Evolutionary conservation across 2,329 filamentous ascomycete genomes (phyloP), one percentile per base, ranked within the genome.

Genomic region (Diaporthe helianthi): DNA sequence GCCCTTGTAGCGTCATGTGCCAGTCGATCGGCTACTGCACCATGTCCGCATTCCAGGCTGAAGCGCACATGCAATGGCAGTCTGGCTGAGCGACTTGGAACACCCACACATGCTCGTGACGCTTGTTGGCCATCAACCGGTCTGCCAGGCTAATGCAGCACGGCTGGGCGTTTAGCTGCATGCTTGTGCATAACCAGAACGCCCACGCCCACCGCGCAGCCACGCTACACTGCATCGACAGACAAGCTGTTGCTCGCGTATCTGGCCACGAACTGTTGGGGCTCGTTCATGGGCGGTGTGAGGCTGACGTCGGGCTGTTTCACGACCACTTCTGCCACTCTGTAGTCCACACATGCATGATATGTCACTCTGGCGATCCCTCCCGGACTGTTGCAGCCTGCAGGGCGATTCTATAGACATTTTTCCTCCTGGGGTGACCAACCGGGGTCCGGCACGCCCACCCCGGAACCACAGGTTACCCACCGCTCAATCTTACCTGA

Each of bases 261-360:
- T 36, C 64, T 66, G n/a, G 19, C n/a, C 51, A 66, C 36, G 64
- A 55, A 55, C 64, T 29, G 64, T n/a, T 66, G 64, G 64, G 41
- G 64, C 19, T 65, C 15, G 64, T 66, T 49, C 29, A 49, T 19
- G 41, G 41, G 26, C 41, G 24, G 24, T 44, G 12, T 47, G 31
- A 61, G 58, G 58, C 58, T 63, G 58, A 63, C n/a, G 26, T 49
- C 49, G 58, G 58, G 58, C 41, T 44, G 58, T 63, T 63, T 63
- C 58, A 63, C 41, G 13, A 61, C 58, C 19, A 47, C 26, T 41
- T 19, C 41, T 13, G 47, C 58, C 19, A 47, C 26, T 41, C 26
- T 47, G 41, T 47, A 24, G 41, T 49, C 44, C 26, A 49, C 44
- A 33, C 17, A 22, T 63, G 58, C 58, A 63, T 36, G 41, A 47